Base-by-base conservation (phyloP, 2,329 filamentous ascomycete species). In the Alternaria sp. region DNA sequence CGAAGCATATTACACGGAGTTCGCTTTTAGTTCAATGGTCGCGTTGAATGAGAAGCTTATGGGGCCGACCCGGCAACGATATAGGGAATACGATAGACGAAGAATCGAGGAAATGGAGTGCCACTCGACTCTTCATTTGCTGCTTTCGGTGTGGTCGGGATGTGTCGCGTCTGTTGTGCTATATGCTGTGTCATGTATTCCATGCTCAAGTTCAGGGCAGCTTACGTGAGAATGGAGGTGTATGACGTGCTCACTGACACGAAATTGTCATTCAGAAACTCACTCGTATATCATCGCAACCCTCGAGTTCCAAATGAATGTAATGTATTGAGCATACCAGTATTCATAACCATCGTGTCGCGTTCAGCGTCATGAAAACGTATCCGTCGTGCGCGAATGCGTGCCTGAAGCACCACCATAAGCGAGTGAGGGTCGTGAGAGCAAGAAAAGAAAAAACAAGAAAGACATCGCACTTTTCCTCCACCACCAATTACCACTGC, bases 1-100 rank as follows among this genome's bases (percentile, higher is more conserved):
- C 49, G 49, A 52, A 40, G 49, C 49, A 52, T 52, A 52, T 52
- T 52, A 36, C 30, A 52, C 19, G 49, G 49, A 52, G 49, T 52
- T 52, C n/a, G 30, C 30, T 12, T 13, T 40, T 25, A 8, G 19
- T 36, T n/a, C 13, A 3, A 25, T 21, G 21, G 6, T 52, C 36
- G 1, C 3, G 49, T 40, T 12, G 30, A 40, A n/a, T 28, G 49
- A 40, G 21, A 15, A 25, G 49, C 49, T 11, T 36, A n/a, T 40
- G 4, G 25, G 25, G 46, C 19, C 19, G 12, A 52, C 17, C 19
- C 30, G 19, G 8, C 30, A n/a, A 40, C 19, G 19, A 52, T n/a
- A 10, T 17, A 21, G 12, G 6, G 30, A 40, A 9, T 25, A 23
- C 6, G n/a, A 2, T 36, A 36, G 49, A 40, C 19, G 15, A 17